Conservation (phyloP, 176 grass and related monocot species). For the Carex scoparia region DNA sequence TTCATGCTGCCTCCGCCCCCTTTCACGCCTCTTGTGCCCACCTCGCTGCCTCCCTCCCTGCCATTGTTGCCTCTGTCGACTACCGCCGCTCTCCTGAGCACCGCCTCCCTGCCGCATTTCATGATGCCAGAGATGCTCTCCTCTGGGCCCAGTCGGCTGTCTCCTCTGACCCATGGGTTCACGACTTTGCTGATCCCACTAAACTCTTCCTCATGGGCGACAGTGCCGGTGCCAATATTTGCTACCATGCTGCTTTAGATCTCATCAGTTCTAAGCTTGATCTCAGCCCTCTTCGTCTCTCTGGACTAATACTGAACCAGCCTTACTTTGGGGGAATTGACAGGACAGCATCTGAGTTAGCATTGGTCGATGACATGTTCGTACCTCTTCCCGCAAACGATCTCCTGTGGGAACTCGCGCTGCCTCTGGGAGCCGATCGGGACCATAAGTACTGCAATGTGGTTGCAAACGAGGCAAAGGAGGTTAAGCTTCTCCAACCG, state of each 20-base stretch:
- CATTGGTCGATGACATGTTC: slow-evolving; percentile 49
- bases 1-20: slow-evolving; percentile 48
- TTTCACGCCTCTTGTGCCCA: slow-evolving; percentile 52
- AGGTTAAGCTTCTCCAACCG: slow-evolving; percentile 42
- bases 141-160: slow-evolving; percentile 33
- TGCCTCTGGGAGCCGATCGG: slow-evolving; percentile 52
- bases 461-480: slow-evolving; percentile 14
- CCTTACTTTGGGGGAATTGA: slow-evolving; percentile 55
- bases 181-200: slow-evolving; percentile 25
- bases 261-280: slow-evolving; percentile 30
- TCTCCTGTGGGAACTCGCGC: slow-evolving; percentile 76
- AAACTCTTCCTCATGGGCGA: slow-evolving; percentile 70
- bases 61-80: slow-evolving; percentile 58
- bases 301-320: slow-evolving; percentile 60
- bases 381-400: slow-evolving; percentile 67
- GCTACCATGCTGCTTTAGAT: slow-evolving; percentile 56
- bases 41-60: slow-evolving; percentile 40
- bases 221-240: slow-evolving; percentile 71
- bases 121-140: slow-evolving; percentile 73
- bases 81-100: slow-evolving; percentile 86
- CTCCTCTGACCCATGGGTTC: slow-evolving; percentile 12
- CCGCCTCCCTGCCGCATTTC: slow-evolving; percentile 69
- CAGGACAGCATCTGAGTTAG: slow-evolving; percentile 56
- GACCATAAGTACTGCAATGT: slow-evolving; percentile 84
- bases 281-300: slow-evolving; percentile 32